Evolutionary conservation across 75 land plant species (phyloP).

Genomic region (Isoetes taiwanensis): DNA sequence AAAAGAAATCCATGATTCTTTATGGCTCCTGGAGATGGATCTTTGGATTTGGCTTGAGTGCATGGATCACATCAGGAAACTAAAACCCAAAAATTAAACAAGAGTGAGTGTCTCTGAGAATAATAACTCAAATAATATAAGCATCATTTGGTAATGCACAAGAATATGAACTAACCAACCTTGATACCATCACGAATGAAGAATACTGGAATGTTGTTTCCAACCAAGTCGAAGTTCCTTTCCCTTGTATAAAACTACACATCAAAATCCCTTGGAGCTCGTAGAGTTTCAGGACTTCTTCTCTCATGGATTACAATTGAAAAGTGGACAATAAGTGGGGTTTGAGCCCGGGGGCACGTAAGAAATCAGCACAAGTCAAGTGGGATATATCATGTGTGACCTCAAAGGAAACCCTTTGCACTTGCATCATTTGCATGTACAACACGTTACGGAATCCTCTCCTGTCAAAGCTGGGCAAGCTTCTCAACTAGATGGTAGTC

Average conservation of each 20-base stretch:
- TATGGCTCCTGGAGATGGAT: no score
- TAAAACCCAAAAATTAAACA: no score
- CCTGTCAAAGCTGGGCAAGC: conserved; percentile 21
- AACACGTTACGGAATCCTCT: conserved; percentile 10
- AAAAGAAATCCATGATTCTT: no score
- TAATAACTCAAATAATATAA: no score
- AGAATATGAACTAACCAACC: no score
- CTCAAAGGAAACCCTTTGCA: conserved; percentile 26
- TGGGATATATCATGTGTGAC: conserved; percentile 20
- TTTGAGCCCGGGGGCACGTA: conserved; percentile 12
- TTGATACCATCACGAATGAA: conserved; percentile 19
- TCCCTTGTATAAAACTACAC: conserved; percentile 27
- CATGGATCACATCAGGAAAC: no score
- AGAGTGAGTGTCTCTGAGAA: no score
- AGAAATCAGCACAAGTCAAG: not conserved
- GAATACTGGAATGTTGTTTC: conserved; percentile 28
- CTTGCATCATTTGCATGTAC: conserved; percentile 26
- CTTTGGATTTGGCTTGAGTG: no score
- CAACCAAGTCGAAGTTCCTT: conserved; percentile 29
- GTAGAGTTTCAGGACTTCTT: conserved; percentile 13
- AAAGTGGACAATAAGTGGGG: conserved; percentile 14
- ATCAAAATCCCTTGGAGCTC: conserved; percentile 20
- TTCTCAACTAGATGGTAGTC: conserved; percentile 24
- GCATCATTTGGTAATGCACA: no score
- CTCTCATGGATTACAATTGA: conserved; percentile 21